Evolutionary conservation across 768 basidiomycete genomes (phyloP).

Genomic region (Termitomyces sp.): DNA sequence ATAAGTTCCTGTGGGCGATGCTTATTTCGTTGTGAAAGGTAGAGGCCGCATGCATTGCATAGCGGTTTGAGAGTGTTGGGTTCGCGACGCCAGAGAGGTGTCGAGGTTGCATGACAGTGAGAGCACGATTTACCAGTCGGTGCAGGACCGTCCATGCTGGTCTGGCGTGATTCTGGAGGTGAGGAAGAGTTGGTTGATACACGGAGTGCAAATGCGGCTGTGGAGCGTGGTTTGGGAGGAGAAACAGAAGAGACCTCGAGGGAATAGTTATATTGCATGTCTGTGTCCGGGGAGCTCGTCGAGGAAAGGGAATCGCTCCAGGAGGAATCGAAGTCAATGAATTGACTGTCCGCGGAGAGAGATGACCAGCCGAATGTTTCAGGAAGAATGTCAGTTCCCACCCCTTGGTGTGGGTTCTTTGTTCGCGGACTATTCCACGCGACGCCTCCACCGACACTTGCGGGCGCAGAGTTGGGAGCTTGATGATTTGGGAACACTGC

Average conservation of each 20-base stretch:
- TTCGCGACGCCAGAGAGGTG: conserved; percentile 49
- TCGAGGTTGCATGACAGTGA: conserved; percentile 46
- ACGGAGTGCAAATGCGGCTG: conserved; percentile 24
- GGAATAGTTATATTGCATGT: conserved; percentile 23
- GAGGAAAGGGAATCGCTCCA: conserved; percentile 29
- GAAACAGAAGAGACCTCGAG: conserved; percentile 33
- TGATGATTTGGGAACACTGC: conserved; percentile 7
- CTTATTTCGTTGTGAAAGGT: conserved; percentile 46
- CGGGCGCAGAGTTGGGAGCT: background rate
- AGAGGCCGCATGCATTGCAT: conserved; percentile 49
- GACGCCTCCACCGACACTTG: conserved; percentile 7
- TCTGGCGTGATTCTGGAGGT: conserved; percentile 24
- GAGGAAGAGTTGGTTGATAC: conserved; percentile 23
- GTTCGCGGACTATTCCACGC: conserved; percentile 14
- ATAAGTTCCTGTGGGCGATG: conserved; percentile 49
- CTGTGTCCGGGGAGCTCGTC: conserved; percentile 22
- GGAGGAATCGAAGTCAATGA: conserved; percentile 26
- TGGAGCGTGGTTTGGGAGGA: conserved; percentile 24
- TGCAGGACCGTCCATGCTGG: conserved; percentile 29
- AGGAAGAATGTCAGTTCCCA: conserved; percentile 16
- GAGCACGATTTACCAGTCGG: conserved; percentile 38
- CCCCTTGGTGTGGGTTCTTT: conserved; percentile 7
- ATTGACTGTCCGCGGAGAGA: conserved; percentile 22
- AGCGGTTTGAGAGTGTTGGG: conserved; percentile 43
- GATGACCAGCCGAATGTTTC: conserved; percentile 23